These are phyloP conservation scores for Gossypium bickii DNA, from an alignment of 345 rosid genomes.

Conservation along the genomic window DNA sequence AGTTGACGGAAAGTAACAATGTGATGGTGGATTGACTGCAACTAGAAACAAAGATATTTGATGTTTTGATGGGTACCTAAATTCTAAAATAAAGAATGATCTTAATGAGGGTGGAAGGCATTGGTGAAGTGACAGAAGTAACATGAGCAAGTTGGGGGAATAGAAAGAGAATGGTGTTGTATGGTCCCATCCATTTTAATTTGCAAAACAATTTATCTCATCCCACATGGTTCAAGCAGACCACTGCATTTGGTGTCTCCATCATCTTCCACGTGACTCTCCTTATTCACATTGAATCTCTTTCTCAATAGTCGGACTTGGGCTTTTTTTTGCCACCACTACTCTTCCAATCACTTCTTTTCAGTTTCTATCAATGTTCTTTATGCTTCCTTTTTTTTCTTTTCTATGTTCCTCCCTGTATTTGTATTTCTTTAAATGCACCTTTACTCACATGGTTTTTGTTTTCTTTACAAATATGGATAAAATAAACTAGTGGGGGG, in stretches of 20 bases:
- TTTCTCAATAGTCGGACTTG: not conserved
- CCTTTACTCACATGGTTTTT: no score
- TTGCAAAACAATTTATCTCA: not conserved
- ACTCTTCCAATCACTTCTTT: not conserved
- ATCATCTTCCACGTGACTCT: slow-evolving; percentile 12
- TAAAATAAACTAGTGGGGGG: not conserved
- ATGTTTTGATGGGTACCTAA: no score
- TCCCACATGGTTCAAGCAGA: not conserved
- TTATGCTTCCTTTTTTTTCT: no score
- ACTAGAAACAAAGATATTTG: no score
- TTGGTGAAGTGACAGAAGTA: not conserved
- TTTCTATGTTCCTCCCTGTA: no score
- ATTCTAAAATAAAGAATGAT: no score
- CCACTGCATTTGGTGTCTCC: not conserved
- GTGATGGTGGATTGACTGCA: no score
- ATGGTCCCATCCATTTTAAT: not conserved
- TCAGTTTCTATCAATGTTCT: not conserved
- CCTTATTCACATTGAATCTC: not conserved
- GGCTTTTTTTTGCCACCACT: not conserved
- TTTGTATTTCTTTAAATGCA: no score
- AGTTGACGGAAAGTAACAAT: no score
- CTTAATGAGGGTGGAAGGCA: not conserved
- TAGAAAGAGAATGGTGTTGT: not conserved
- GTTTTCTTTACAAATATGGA: not conserved
- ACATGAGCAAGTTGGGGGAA: not conserved